phyloP scores from a whole-genome alignment of 345 rosid species.

The Eucalyptus sp. region DNA sequence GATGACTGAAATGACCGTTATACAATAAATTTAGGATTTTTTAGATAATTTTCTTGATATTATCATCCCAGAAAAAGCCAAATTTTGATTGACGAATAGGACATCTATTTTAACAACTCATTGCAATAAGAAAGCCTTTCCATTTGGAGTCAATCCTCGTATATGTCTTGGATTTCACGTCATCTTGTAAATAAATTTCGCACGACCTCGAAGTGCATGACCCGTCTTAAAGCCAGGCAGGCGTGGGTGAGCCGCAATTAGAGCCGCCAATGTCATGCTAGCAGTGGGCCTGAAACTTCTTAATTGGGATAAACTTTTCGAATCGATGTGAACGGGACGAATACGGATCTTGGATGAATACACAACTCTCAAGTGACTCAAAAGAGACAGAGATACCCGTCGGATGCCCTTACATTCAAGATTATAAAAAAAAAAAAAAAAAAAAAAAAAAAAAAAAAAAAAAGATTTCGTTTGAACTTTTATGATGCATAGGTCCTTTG shows the following conservation, averaged over 20 bases:
- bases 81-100: neutral
- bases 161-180: neutral
- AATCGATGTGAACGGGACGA: neutral
- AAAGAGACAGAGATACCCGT: neutral
- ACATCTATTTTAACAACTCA: neutral
- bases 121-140: neutral
- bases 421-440: neutral
- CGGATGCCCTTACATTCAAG: neutral
- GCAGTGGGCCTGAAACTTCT: neutral
- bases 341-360: neutral
- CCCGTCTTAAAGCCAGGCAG: neutral
- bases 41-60: too few relatives aligned
- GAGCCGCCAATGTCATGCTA: neutral
- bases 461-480: neutral
- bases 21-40: too few relatives aligned
- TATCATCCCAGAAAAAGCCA: accelerated
- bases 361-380: neutral
- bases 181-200: neutral
- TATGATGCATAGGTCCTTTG: neutral
- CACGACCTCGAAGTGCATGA: neutral
- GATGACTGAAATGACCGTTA: too few relatives aligned
- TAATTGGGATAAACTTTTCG: neutral
- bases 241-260: neutral
- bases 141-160: neutral
- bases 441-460: too few relatives aligned